Evolutionary conservation across 192 early-diverging fungal genomes (phyloP), one percentile per base, ranked within the genome.

Genomic region (Allomyces macrogynus): DNA sequence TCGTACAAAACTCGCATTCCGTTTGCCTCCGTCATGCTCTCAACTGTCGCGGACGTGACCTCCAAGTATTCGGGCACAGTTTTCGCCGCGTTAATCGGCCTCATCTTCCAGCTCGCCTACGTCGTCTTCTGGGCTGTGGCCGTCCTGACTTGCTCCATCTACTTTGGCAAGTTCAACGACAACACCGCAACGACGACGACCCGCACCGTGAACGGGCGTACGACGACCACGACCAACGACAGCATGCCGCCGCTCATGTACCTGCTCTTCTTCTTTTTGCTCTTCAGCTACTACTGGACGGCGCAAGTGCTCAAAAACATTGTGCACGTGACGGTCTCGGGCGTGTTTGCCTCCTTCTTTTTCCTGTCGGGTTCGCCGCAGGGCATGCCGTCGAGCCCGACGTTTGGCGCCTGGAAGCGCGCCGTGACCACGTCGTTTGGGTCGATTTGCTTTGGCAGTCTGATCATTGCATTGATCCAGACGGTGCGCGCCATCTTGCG

Each of bases 351-450:
- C 26, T 87, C 89, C 1, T 80, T 82, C 75, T 93, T 85, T 77
- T 90, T 89, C 70, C 75, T 82, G 22, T 86, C 83, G 12, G 75
- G 76, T 32, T 70, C 71, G 4, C 73, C 78, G 10, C 71, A 60
- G 83, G 80, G 24, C 75, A 76, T 18, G 79, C 88, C 44, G 60
- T 69, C 71, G 22, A 70, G 84, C 73, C 79, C 73, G 61, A 89
- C 77, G 66, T 74, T 76, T 18, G 78, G 81, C 22, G 80, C 87
- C 20, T 76, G 84, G 49, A 82, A 80, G 25, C 86, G 93, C 49
- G 82, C 86, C 24, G 65, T 83, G 26, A 93, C 89, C 9, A 89
- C 88, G 14, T 81, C 80, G 23, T 85, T 93, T 68, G 90, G 90
- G 7, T 78, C 81, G 49, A 82, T 91, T 62, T 92, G 89, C 67